Evolutionary conservation across 148 eudicot genomes (phyloP).

Genomic region (Cornus controversa): DNA sequence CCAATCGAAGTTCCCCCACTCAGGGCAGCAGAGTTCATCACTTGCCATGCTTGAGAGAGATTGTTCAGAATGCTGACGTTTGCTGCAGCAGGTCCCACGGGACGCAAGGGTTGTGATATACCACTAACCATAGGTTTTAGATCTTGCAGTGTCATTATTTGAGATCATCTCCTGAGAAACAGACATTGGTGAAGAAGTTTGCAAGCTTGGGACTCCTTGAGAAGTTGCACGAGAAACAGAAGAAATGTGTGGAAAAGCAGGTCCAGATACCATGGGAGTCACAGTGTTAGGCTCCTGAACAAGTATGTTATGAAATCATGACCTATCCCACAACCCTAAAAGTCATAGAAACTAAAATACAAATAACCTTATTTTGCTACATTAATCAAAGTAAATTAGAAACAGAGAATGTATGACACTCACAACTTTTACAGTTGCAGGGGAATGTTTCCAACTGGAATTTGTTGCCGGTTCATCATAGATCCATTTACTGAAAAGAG

Average conservation of each 20-base stretch:
- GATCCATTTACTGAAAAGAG: conserved; percentile 58
- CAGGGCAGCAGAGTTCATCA: conserved; percentile 51
- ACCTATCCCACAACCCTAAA: conserved; percentile 10
- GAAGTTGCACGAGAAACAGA: conserved; percentile 67
- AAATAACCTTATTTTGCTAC: background rate
- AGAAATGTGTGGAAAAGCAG: conserved; percentile 56
- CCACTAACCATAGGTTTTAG: conserved; percentile 55
- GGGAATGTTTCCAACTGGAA: conserved; percentile 50
- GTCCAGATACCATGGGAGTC: conserved; percentile 55
- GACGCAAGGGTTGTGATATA: conserved; percentile 53
- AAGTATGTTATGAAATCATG: conserved; percentile 15
- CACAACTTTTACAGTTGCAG: conserved; percentile 77
- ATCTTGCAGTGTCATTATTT: conserved; percentile 55
- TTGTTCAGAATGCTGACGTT: conserved; percentile 63
- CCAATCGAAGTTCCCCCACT: conserved; percentile 70
- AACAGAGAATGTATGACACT: conserved; percentile 28
- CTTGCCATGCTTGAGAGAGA: conserved; percentile 73
- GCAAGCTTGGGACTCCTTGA: conserved; percentile 61
- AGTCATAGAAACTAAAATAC: background rate
- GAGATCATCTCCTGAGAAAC: conserved; percentile 61
- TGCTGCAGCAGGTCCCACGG: conserved; percentile 59
- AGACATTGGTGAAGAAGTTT: conserved; percentile 74
- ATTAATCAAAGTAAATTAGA: background rate
- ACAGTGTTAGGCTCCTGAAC: conserved; percentile 81
- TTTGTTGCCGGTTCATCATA: conserved; percentile 50